These are phyloP conservation scores for Candida saitoana DNA, from an alignment of 805 yeast species.

Conservation along the genomic window DNA sequence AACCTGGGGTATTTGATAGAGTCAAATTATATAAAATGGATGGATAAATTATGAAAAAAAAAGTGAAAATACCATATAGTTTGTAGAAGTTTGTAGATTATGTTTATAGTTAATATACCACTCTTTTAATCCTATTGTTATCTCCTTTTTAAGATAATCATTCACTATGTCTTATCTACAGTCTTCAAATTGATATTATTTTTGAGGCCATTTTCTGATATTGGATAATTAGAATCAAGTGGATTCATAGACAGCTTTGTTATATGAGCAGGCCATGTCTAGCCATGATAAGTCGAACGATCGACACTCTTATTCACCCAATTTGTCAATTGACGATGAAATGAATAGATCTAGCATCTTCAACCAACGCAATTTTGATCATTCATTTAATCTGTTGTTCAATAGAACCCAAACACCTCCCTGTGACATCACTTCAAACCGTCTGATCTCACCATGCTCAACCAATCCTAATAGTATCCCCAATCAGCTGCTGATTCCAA, in stretches of 20 bases:
- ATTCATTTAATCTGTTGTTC: neutral
- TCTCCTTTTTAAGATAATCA: no score
- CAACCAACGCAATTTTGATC: neutral
- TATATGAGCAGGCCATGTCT: constrained; percentile 1
- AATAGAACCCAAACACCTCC: neutral
- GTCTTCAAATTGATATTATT: neutral
- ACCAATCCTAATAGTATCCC: neutral
- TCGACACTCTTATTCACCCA: neutral
- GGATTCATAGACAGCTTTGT: neutral
- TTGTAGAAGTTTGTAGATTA: no score
- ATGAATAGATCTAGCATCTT: neutral
- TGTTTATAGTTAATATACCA: no score
- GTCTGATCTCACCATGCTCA: constrained; percentile 1
- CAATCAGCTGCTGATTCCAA: neutral
- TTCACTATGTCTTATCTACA: neutral
- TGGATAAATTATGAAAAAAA: no score
- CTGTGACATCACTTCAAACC: neutral
- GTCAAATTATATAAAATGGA: no score
- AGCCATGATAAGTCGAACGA: neutral
- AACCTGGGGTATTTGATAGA: neutral
- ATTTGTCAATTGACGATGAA: neutral
- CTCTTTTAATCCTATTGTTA: no score
- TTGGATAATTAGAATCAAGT: no score
- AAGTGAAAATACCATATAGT: no score
- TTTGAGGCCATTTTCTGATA: no score